A percentile compares a stretch with the other conserved stretches of the same genome.
Evolutionary conservation across 2,329 filamentous ascomycete species (phyloP).

Genomic region (Colletotrichum sidae): DNA sequence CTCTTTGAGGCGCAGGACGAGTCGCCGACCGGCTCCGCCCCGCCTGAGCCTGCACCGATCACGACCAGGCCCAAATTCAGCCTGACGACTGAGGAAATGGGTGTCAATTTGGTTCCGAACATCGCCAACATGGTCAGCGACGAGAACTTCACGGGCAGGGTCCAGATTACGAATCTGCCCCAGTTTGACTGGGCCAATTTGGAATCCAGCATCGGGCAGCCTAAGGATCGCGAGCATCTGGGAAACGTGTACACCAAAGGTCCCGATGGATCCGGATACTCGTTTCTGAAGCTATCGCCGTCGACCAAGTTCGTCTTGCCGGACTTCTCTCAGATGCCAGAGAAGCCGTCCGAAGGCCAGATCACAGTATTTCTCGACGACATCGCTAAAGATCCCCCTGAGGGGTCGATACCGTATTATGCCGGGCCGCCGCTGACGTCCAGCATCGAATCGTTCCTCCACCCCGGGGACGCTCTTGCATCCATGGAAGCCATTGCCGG

Average conservation of each 20-base stretch:
- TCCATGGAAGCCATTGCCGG: constrained; percentile 11
- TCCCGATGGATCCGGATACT: not conserved
- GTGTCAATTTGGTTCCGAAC: constrained; percentile 1
- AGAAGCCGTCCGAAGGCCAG: not conserved
- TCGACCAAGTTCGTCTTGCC: not conserved
- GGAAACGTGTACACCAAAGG: constrained; percentile 3
- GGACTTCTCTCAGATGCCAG: not conserved
- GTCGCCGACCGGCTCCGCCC: too few relatives aligned
- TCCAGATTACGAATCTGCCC: not conserved
- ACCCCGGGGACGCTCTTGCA: constrained; percentile 14
- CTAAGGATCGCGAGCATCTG: not conserved
- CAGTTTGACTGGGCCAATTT: constrained; percentile 1
- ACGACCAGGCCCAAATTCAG: constrained; percentile 6
- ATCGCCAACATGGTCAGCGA: constrained; percentile 1
- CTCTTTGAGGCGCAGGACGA: too few relatives aligned
- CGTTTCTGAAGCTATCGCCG: constrained; percentile 2
- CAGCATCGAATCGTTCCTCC: constrained; percentile 14
- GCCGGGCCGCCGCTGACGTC: constrained; percentile 12
- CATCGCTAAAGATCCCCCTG: constrained; percentile 9
- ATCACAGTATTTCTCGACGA: constrained; percentile 16
- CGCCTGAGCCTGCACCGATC: too few relatives aligned
- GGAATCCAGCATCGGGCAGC: not conserved
- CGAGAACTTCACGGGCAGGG: constrained; percentile 1
- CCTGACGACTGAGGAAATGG: constrained; percentile 5
- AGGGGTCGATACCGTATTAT: constrained; percentile 19